These are phyloP conservation scores for Retiboletus fuscus DNA, from an alignment of 1,284 basidiomycete species.

Conservation along the genomic window DNA sequence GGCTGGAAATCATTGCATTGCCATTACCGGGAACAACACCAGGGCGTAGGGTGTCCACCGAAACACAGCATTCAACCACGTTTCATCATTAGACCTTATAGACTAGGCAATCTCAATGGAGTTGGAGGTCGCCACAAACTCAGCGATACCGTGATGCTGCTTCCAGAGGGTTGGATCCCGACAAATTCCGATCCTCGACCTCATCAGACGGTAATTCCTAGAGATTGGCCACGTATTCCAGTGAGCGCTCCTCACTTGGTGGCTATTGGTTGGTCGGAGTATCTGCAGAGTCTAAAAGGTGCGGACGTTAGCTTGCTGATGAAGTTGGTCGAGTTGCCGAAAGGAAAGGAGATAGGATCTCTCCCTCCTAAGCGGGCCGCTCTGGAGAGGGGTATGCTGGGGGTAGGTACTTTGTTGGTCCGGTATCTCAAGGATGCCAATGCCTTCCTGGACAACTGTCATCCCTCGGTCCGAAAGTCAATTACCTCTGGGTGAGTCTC, in stretches of 20 bases:
- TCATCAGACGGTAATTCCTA: no score
- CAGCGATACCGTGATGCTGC: not conserved
- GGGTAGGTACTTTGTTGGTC: not conserved
- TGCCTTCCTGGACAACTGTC: slow-evolving; percentile 17
- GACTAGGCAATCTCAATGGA: not conserved
- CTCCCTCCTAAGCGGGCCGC: slow-evolving; percentile 9
- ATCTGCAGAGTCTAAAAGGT: not conserved
- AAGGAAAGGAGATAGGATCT: not conserved
- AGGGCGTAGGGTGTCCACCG: not conserved
- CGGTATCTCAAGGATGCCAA: slow-evolving; percentile 21
- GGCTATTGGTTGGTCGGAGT: slow-evolving; percentile 8
- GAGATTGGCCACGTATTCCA: not conserved
- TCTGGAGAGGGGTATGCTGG: slow-evolving; percentile 16
- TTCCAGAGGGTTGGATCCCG: slow-evolving; percentile 7
- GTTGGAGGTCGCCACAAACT: not conserved
- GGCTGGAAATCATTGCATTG: not conserved
- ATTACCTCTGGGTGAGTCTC: slow-evolving; percentile 13
- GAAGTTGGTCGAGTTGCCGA: slow-evolving; percentile 9
- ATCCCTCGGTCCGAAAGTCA: slow-evolving; percentile 12
- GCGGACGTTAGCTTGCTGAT: not conserved
- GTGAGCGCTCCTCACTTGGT: slow-evolving; percentile 6
- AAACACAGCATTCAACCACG: not conserved
- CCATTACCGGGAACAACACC: slow-evolving; percentile 3
- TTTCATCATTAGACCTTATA: slow-evolving; percentile 4
- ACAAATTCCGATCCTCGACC: not conserved